Evolutionary conservation across 2,329 filamentous ascomycete genomes (phyloP).

Genomic region (Aspergillus sp.): DNA sequence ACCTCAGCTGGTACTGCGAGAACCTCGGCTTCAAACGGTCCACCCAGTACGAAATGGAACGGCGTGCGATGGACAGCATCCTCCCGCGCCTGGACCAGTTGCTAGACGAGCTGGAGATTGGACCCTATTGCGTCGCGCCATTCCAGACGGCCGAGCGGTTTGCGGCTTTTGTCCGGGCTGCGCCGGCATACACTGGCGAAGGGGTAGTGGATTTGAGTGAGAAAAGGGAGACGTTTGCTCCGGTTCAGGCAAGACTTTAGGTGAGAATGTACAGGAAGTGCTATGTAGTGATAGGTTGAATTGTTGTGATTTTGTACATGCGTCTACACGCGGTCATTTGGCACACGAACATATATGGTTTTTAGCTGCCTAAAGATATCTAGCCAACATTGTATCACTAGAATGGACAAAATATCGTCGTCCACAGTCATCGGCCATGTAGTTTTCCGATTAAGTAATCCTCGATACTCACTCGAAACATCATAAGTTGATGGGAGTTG

Average conservation of each 20-base stretch:
- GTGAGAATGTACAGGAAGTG: background rate
- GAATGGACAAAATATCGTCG: no score
- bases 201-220: background rate
- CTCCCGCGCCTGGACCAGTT: background rate
- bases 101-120: background rate
- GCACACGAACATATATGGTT: no score
- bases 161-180: background rate
- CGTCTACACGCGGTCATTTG: no score
- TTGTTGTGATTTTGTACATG: no score
- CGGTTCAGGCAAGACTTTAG: background rate
- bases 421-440: no score
- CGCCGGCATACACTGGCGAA: background rate
- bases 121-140: background rate
- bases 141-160: background rate
- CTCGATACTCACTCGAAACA: no score
- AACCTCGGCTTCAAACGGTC: constrained; percentile 7
- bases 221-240: background rate
- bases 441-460: no score
- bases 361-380: no score
- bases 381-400: no score
- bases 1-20: constrained; percentile 17
- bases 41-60: constrained; percentile 11
- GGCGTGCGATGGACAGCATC: background rate
- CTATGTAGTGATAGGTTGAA: no score
- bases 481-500: no score